Conservation (phyloP, 2,329 filamentous ascomycete genomes). For the Colletotrichum karsti region DNA sequence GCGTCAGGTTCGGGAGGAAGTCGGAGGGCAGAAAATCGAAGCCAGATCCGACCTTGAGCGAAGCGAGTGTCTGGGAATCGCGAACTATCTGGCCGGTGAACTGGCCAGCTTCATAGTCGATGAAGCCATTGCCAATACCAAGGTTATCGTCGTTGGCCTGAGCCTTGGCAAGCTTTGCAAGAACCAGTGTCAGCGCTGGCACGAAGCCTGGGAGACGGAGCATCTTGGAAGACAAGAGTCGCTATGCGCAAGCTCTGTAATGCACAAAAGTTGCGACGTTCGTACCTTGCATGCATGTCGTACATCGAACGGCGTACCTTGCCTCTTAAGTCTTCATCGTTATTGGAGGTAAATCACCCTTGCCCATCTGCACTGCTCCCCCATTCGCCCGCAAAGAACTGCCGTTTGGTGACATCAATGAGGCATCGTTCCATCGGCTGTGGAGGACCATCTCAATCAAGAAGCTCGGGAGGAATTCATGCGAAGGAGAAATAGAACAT, state of each 20-base stretch:
- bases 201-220: not conserved
- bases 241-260: not conserved
- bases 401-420: not conserved
- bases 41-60: conserved; percentile 45
- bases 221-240: not conserved
- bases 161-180: not conserved
- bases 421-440: conserved; percentile 1
- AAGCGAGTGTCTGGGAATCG: conserved; percentile 55
- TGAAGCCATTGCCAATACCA: conserved; percentile 7
- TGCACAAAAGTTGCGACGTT: too few relatives aligned
- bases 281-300: not conserved
- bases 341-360: not conserved
- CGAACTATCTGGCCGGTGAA: conserved; percentile 17
- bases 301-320: not conserved
- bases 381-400: not conserved
- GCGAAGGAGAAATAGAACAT: not conserved
- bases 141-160: not conserved
- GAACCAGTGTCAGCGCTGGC: conserved; percentile 9
- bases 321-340: not conserved
- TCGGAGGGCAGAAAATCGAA: conserved; percentile 68
- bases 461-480: conserved; percentile 14
- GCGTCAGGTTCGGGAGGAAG: conserved; percentile 52
- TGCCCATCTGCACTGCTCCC: not conserved
- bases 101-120: conserved; percentile 1
- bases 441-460: not conserved